Conservation (phyloP, 345 rosid genomes). For the Hypericum perforatum region DNA sequence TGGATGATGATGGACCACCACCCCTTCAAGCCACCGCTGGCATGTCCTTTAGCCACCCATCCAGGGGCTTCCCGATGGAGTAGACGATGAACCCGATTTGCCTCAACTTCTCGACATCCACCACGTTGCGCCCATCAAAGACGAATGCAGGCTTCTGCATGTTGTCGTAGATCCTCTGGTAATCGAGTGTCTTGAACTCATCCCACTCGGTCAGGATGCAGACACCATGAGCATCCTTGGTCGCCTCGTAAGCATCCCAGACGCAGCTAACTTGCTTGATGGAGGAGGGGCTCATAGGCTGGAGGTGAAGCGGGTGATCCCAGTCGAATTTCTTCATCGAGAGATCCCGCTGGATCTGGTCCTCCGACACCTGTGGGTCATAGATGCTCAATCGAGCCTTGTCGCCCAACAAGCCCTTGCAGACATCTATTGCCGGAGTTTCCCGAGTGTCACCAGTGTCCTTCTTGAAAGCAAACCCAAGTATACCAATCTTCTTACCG, state of each 20-base stretch:
- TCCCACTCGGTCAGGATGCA: conserved; percentile 18
- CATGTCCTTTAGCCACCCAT: conserved; percentile 19
- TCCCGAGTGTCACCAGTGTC: conserved; percentile 16
- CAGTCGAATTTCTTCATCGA: conserved; percentile 14
- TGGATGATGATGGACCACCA: not conserved
- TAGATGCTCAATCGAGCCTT: conserved; percentile 12
- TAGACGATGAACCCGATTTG: conserved; percentile 18
- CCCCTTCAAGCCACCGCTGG: conserved; percentile 16
- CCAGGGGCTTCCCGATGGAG: conserved; percentile 21
- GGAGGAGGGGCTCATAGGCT: conserved; percentile 7
- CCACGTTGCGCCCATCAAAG: conserved; percentile 16
- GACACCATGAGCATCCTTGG: conserved; percentile 14
- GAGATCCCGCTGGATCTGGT: conserved; percentile 11
- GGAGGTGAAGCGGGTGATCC: conserved; percentile 17
- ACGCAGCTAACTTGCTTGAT: conserved; percentile 8
- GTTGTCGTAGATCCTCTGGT: conserved; percentile 13
- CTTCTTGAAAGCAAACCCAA: conserved; percentile 13
- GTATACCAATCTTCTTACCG: conserved; percentile 13
- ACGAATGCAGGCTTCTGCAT: conserved; percentile 21
- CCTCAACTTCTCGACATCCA: conserved; percentile 13
- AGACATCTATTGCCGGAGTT: conserved; percentile 16
- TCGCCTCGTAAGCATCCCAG: conserved; percentile 17
- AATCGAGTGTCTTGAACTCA: conserved; percentile 16
- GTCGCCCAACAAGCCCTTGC: conserved; percentile 15
- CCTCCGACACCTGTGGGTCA: conserved; percentile 11